Conservation (phyloP, 2,329 filamentous ascomycete species). For the Periconia digitata region DNA sequence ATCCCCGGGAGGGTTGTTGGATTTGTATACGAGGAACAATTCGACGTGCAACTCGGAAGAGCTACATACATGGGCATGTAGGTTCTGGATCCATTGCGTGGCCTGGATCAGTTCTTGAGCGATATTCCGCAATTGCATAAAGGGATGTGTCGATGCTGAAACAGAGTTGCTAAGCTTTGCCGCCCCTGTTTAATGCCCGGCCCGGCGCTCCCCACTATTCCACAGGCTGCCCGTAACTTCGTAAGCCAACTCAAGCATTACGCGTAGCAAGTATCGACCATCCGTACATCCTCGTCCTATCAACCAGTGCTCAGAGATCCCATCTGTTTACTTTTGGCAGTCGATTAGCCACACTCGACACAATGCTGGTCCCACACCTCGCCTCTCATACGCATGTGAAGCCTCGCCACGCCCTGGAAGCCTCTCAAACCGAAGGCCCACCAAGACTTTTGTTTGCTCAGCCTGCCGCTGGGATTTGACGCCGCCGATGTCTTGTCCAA, state of each 20-base stretch:
- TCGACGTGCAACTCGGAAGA: too few species aligned
- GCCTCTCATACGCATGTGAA: constrained; percentile 7
- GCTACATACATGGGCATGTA: too few species aligned
- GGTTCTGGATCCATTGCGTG: too few species aligned
- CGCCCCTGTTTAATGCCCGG: constrained; percentile 15
- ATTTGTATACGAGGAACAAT: too few species aligned
- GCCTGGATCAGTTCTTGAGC: too few species aligned
- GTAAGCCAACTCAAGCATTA: constrained; percentile 25
- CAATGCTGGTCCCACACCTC: constrained; percentile 10
- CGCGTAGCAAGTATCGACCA: constrained; percentile 33
- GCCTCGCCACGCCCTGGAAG: constrained; percentile 15
- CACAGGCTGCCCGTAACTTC: too few species aligned
- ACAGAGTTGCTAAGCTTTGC: constrained; percentile 21
- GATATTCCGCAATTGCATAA: not conserved
- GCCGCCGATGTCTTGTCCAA: constrained; percentile 18
- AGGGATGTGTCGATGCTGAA: constrained; percentile 19
- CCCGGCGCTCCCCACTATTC: constrained; percentile 30
- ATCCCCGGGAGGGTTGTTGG: too few species aligned
- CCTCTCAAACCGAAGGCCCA: constrained; percentile 15
- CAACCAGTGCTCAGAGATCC: constrained; percentile 6
- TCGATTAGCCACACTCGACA: constrained; percentile 9
- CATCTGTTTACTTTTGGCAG: constrained; percentile 15
- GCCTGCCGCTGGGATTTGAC: constrained; percentile 9
- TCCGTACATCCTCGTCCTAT: constrained; percentile 22
- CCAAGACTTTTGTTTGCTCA: constrained; percentile 19